These are phyloP conservation scores for Ganoderma boninense DNA, from an alignment of 1,284 basidiomycete genomes.

Conservation along the genomic window DNA sequence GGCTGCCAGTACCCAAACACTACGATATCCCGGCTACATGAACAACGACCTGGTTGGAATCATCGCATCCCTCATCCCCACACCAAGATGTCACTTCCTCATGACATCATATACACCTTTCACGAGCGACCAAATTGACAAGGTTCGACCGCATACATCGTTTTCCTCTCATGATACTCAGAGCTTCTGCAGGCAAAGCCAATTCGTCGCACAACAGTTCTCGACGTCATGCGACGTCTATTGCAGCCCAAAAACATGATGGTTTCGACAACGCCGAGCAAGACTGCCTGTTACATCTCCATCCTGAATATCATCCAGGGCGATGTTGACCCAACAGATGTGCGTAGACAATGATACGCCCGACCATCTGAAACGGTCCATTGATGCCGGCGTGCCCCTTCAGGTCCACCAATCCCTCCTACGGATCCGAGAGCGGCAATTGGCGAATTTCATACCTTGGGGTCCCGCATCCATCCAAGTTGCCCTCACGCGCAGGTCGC, in stretches of 20 bases:
- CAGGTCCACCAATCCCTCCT: constrained; percentile 97
- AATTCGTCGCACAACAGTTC: constrained; percentile 92
- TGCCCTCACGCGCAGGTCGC: constrained; percentile 91
- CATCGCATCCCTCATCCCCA: constrained; percentile 96
- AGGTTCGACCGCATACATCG: constrained; percentile 54
- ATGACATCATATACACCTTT: constrained; percentile 99
- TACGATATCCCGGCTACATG: constrained; percentile 99
- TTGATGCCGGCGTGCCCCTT: neutral
- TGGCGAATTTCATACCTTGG: constrained; percentile 99
- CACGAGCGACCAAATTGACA: constrained; percentile 95
- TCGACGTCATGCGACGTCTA: constrained; percentile 98
- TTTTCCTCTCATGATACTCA: neutral
- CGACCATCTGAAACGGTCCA: neutral
- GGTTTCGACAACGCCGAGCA: constrained; percentile 94
- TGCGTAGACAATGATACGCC: constrained; percentile 46
- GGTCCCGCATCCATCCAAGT: constrained; percentile 99
- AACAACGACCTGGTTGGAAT: constrained; percentile 99
- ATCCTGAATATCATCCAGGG: constrained; percentile 99
- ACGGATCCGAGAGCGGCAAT: constrained; percentile 94
- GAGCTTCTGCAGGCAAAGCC: constrained; percentile 44
- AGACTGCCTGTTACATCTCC: constrained; percentile 95
- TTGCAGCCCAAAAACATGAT: constrained; percentile 99
- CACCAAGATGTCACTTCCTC: constrained; percentile 98
- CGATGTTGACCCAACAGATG: constrained; percentile 98
- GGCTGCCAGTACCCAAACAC: constrained; percentile 96